These are phyloP conservation scores for Cladorrhinum sp. DNA, from an alignment of 2,329 filamentous ascomycete species.

Conservation along the genomic window DNA sequence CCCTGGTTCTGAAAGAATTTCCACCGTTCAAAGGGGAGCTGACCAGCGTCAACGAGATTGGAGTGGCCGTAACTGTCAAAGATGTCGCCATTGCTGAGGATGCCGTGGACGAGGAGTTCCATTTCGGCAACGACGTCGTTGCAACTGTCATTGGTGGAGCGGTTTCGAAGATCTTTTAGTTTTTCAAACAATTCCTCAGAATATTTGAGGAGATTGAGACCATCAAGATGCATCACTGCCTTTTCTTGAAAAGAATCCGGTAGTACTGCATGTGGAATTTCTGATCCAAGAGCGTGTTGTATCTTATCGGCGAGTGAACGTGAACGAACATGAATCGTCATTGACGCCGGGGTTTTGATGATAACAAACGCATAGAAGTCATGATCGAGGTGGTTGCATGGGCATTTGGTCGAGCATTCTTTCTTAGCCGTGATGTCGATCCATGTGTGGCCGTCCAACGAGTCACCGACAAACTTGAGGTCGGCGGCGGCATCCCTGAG, in stretches of 20 bases:
- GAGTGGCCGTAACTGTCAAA: neutral
- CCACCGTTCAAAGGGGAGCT: neutral
- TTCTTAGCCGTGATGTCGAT: neutral
- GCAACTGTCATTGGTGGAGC: too few relatives aligned
- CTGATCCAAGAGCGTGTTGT: neutral
- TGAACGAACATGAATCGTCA: neutral
- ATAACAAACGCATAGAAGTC: neutral
- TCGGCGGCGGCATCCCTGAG: neutral
- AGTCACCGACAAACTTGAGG: neutral
- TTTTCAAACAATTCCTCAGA: neutral
- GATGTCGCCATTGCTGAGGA: neutral
- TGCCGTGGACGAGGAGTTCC: neutral
- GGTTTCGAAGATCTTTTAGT: too few relatives aligned
- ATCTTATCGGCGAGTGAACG: neutral
- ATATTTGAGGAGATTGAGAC: neutral
- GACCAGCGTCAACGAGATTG: neutral
- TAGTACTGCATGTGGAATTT: neutral
- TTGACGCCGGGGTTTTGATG: neutral
- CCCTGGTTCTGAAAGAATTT: neutral
- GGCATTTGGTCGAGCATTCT: neutral
- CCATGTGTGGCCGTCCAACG: neutral
- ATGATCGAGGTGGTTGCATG: neutral
- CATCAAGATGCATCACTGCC: too few relatives aligned
- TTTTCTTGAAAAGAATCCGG: too few relatives aligned
- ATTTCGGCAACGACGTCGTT: neutral